Evolutionary conservation across 306 rosid genomes (phyloP).

Genomic region (Myrica gale): DNA sequence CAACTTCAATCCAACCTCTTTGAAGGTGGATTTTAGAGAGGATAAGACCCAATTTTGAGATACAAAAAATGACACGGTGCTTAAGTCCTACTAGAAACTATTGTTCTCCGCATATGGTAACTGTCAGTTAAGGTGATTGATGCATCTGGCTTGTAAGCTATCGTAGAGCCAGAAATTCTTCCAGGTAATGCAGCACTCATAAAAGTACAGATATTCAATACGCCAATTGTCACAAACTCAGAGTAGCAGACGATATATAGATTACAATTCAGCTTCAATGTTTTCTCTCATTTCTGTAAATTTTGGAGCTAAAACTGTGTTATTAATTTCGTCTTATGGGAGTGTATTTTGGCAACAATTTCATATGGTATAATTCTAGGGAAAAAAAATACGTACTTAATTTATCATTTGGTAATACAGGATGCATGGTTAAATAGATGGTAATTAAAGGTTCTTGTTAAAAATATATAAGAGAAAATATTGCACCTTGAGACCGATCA

Average conservation of each 20-base stretch:
- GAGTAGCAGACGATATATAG: neutral
- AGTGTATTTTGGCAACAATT: too few relatives aligned
- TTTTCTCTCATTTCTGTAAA: neutral
- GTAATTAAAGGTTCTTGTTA: too few relatives aligned
- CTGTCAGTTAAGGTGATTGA: neutral
- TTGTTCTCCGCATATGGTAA: neutral
- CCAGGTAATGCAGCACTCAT: neutral
- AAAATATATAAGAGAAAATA: too few relatives aligned
- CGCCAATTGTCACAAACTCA: neutral
- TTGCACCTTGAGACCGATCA: too few relatives aligned
- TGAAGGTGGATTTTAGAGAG: neutral
- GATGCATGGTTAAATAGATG: too few relatives aligned
- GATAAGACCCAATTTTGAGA: neutral
- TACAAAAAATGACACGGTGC: neutral
- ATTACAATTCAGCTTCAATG: neutral
- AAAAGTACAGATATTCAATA: constrained; percentile 4
- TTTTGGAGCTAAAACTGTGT: too few relatives aligned
- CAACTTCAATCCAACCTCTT: neutral
- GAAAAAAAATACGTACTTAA: too few relatives aligned
- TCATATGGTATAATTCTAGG: too few relatives aligned
- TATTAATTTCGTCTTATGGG: too few relatives aligned
- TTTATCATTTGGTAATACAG: too few relatives aligned
- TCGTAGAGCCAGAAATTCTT: neutral
- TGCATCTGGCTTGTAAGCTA: neutral
- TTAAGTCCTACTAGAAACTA: neutral